Conservation (phyloP, 257 asterid genomes). For the Thymus quinquecostatus region DNA sequence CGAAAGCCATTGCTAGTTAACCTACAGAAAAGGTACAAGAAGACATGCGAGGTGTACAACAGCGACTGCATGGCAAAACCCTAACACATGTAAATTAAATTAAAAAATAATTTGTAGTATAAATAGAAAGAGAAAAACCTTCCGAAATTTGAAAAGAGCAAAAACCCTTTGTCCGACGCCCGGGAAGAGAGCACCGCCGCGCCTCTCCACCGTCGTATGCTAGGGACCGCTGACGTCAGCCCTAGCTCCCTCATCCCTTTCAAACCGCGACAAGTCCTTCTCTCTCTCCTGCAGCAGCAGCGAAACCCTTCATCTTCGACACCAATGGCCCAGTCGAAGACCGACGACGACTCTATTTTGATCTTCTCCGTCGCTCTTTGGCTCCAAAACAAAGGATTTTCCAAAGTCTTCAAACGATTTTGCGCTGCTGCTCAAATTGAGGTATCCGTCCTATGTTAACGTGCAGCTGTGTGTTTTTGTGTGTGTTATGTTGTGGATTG, state of each 20-base stretch:
- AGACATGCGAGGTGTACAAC: no score
- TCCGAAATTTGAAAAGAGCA: conserved; percentile 5
- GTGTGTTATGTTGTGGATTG: neutral
- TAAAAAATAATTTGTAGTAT: no score
- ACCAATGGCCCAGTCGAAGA: conserved; percentile 40
- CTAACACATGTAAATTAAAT: no score
- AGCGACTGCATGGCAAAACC: no score
- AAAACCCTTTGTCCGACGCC: conserved; percentile 25
- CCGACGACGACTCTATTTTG: conserved; percentile 47
- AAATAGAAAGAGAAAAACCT: neutral
- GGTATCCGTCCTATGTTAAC: conserved; percentile 28
- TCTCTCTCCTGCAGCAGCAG: conserved; percentile 42
- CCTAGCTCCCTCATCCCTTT: conserved; percentile 40
- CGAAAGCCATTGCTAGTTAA: no score
- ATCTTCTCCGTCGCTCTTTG: conserved; percentile 49
- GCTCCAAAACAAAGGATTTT: conserved; percentile 49
- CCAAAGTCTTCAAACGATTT: conserved; percentile 60
- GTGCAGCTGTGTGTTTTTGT: neutral
- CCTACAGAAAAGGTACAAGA: no score
- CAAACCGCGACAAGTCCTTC: conserved; percentile 57
- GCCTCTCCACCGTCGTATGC: conserved; percentile 31
- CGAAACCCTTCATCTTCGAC: conserved; percentile 21
- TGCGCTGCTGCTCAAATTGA: conserved; percentile 50
- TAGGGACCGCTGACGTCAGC: conserved; percentile 38
- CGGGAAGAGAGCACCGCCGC: neutral